Evolutionary conservation across 2,329 filamentous ascomycete species (phyloP), one percentile per base, ranked within the genome.

Genomic region (Colletotrichum navitas): DNA sequence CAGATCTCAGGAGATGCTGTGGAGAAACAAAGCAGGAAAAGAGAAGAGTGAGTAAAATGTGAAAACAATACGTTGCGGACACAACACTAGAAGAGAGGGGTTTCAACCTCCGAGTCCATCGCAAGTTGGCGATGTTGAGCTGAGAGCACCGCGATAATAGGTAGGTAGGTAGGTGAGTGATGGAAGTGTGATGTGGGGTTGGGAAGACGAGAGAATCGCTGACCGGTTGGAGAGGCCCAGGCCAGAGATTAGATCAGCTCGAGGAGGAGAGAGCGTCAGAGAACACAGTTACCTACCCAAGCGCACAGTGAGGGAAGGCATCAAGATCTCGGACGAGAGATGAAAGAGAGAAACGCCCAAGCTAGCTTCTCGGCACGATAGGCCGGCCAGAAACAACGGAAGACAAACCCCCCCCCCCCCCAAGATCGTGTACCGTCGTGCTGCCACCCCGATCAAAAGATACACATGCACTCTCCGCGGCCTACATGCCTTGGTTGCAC

Each of bases 1-100:
- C 49, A 69, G 60, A 63, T 64, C 54, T 66, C 43, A 39, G 58
- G 36, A 71, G 64, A 71, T 64, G 36, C 32, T 49, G 54, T 68
- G 59, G 60, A 45, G 54, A 69, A 63, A 34, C 32, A 21, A n/a
- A 34, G 3, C 21, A 47, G 10, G 7, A 62, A 10, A 68, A 12
- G 52, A 55, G 10, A 29, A 32, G 14, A 43, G 43, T 3, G 26
- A 54, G 24, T 12, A 43, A 60, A 41, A 41, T 1, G 21, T 5
- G 58, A 34, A 34, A 3, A 21, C 21, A 11, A 61, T n/a, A 11
- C 24, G 39, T 10, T 6, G 41, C 11, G 58, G 39, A 43, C 52
- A 29, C n/a, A 43, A 6, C 26, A 26, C 54, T 64, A 72, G 26
- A 49, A 45, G 29, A 34, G 14, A 34, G 21, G 18, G 26, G 49